phyloP scores from a whole-genome alignment of 495 filamentous ascomycete species.

The Annulohypoxylon nitens region DNA sequence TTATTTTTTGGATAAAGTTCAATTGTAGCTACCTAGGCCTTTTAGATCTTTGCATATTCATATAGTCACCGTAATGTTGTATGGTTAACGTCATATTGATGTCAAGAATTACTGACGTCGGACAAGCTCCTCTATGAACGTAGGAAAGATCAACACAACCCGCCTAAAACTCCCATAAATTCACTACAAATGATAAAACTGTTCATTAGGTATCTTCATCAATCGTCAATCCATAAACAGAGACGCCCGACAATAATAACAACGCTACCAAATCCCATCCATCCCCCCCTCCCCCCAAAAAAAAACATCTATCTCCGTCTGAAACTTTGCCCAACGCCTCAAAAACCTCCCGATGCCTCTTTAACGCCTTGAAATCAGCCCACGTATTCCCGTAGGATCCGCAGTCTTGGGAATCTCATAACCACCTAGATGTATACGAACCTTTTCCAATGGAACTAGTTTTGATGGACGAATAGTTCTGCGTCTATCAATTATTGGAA shows the following conservation, averaged over 20 bases:
- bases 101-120: conserved; percentile 17
- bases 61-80: neutral
- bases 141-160: conserved; percentile 25
- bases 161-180: neutral
- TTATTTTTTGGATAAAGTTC: neutral
- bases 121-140: neutral
- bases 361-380: neutral
- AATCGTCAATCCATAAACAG: neutral
- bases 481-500: conserved; percentile 16
- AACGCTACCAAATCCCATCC: neutral
- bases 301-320: no score
- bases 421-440: conserved; percentile 27
- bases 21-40: neutral
- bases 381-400: neutral
- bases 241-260: neutral
- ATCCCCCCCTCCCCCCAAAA: no score
- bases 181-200: neutral
- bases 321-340: neutral
- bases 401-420: neutral
- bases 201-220: neutral
- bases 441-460: conserved; percentile 11
- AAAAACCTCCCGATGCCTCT: neutral
- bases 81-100: conserved; percentile 39
- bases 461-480: conserved; percentile 27
- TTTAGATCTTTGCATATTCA: neutral